These are phyloP conservation scores for Penicillium rolfsii DNA, from an alignment of 2,329 filamentous ascomycete genomes.

Conservation along the genomic window DNA sequence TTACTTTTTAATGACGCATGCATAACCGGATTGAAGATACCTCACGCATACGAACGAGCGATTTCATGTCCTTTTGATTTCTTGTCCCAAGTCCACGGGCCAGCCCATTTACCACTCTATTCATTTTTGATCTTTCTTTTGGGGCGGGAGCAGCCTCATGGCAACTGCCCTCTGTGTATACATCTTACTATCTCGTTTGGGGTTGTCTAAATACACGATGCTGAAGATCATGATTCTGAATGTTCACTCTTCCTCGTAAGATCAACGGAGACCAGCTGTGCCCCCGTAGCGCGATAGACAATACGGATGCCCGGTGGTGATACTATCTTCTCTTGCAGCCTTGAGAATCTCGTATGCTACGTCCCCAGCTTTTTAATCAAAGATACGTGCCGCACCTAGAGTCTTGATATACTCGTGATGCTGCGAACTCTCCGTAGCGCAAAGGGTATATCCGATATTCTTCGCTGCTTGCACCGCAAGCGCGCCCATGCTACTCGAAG, in stretches of 20 bases:
- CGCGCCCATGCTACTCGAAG: constrained; percentile 17
- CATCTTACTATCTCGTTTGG: background rate
- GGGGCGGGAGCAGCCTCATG: background rate
- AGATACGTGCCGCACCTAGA: constrained; percentile 44
- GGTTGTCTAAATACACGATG: background rate
- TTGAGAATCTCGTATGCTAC: constrained; percentile 10
- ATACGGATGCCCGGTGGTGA: constrained; percentile 1
- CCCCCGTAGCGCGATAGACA: constrained; percentile 11
- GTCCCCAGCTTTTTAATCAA: constrained; percentile 45
- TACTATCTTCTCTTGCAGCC: constrained; percentile 13
- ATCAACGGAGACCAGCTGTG: constrained; percentile 14
- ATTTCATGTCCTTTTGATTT: constrained; percentile 11
- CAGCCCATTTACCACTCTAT: background rate
- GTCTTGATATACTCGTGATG: constrained; percentile 35
- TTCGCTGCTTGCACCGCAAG: constrained; percentile 17
- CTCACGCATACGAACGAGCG: constrained; percentile 29
- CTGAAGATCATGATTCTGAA: background rate
- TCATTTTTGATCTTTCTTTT: background rate
- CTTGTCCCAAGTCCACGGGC: background rate
- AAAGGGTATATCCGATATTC: constrained; percentile 15
- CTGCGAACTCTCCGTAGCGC: constrained; percentile 15
- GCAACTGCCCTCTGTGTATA: background rate
- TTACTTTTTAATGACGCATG: constrained; percentile 11
- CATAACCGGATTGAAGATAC: constrained; percentile 21
- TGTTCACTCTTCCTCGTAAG: background rate